phyloP scores from a whole-genome alignment of 2,329 filamentous ascomycete species.

The Didymella exigua region DNA sequence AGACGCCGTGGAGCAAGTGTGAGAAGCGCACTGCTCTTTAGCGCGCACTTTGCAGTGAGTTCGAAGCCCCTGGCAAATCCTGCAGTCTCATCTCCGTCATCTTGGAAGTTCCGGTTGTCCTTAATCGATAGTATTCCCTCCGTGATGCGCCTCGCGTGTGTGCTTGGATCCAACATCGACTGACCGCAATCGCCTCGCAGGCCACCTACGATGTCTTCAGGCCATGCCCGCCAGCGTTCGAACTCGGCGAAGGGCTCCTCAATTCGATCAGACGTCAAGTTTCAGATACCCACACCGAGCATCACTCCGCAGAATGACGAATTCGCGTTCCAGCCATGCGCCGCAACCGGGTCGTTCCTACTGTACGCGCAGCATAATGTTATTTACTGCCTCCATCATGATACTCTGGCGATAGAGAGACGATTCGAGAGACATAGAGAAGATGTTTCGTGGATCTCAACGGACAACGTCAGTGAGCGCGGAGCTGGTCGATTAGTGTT shows the following conservation, averaged over 20 bases:
- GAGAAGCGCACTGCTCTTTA: slow-evolving; percentile 42
- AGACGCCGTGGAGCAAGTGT: slow-evolving; percentile 45
- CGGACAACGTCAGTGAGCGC: slow-evolving; percentile 88
- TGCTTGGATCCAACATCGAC: slow-evolving; percentile 31
- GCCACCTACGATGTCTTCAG: slow-evolving; percentile 52
- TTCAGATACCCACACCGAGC: slow-evolving; percentile 51
- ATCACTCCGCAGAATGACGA: slow-evolving; percentile 55
- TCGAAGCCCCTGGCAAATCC: slow-evolving; percentile 37
- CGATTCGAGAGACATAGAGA: slow-evolving; percentile 84
- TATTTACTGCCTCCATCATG: slow-evolving; percentile 88
- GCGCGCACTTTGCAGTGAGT: slow-evolving; percentile 47
- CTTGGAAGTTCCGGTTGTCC: slow-evolving; percentile 32
- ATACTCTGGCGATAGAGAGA: slow-evolving; percentile 86
- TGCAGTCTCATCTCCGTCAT: slow-evolving; percentile 32
- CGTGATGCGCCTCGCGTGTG: slow-evolving; percentile 38
- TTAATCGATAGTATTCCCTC: slow-evolving; percentile 36
- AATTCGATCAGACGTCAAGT: slow-evolving; percentile 40
- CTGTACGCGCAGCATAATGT: slow-evolving; percentile 83
- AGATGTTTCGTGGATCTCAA: slow-evolving; percentile 80
- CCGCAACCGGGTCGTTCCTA: slow-evolving; percentile 88
- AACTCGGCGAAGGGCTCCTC: slow-evolving; percentile 46
- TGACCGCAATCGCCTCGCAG: slow-evolving; percentile 38
- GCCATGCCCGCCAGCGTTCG: slow-evolving; percentile 50
- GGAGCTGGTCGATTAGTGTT: slow-evolving; percentile 86
- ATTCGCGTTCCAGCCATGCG: slow-evolving; percentile 78